Conservation (phyloP, 805 yeast genomes). For the Kockiozyma suomiensis region DNA sequence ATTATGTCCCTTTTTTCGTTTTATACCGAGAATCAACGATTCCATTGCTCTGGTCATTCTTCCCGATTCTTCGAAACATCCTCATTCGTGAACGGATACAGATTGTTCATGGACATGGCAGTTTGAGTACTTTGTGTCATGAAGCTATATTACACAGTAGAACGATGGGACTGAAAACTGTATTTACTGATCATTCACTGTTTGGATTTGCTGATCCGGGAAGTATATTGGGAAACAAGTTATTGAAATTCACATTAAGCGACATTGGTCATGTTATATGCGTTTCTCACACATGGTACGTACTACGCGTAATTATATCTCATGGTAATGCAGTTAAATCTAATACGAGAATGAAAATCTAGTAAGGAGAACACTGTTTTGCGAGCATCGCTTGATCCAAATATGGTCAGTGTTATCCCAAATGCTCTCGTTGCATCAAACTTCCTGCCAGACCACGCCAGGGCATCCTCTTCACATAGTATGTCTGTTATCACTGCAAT, state of each 20-base stretch:
- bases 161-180: constrained; percentile 89
- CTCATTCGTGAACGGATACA: constrained; percentile 82
- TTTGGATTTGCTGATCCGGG: constrained; percentile 91
- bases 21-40: constrained; percentile 81
- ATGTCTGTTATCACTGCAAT: not conserved
- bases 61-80: constrained; percentile 83
- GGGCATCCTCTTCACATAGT: constrained; percentile 45
- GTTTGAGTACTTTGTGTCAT: constrained; percentile 80
- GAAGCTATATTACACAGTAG: constrained; percentile 91
- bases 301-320: too few species aligned
- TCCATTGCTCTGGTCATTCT: constrained; percentile 86
- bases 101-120: constrained; percentile 94
- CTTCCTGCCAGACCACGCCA: constrained; percentile 52
- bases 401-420: constrained; percentile 84
- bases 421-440: constrained; percentile 92
- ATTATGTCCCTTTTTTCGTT: constrained; percentile 81
- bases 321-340: not conserved
- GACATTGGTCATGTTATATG: constrained; percentile 94
- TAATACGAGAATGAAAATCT: not conserved
- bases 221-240: constrained; percentile 82
- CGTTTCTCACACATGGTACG: constrained; percentile 79
- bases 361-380: constrained; percentile 92
- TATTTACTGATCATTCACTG: constrained; percentile 92
- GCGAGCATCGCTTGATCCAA: constrained; percentile 80
- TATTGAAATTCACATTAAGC: constrained; percentile 76